These are phyloP conservation scores for Neonectria punicea DNA, from an alignment of 2,329 filamentous ascomycete genomes.

Conservation along the genomic window DNA sequence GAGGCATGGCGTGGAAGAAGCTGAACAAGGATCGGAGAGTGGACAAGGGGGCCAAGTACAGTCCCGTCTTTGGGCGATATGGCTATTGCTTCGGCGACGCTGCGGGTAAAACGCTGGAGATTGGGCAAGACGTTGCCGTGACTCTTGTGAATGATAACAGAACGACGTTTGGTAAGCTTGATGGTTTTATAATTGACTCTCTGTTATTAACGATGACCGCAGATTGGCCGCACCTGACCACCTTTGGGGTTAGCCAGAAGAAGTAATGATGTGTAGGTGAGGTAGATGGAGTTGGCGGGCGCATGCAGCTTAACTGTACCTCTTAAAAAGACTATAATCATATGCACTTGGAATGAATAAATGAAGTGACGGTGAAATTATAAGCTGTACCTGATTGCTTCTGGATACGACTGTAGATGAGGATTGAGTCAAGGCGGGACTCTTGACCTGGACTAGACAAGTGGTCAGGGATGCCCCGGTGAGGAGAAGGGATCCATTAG, in stretches of 20 bases:
- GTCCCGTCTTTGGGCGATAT: constrained; percentile 39
- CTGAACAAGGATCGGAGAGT: constrained; percentile 40
- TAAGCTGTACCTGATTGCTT: background rate
- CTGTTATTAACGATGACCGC: background rate
- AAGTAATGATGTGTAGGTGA: background rate
- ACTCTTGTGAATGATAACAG: constrained; percentile 28
- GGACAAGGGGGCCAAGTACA: constrained; percentile 38
- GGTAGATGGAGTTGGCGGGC: background rate
- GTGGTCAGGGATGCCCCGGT: background rate
- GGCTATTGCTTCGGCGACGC: constrained; percentile 37
- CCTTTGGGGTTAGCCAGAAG: constrained; percentile 28
- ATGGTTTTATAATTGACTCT: fast-evolving
- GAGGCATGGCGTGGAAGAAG: constrained; percentile 38
- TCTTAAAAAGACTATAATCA: too few species aligned
- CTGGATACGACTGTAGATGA: background rate
- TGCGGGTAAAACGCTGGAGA: background rate
- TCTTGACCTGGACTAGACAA: background rate
- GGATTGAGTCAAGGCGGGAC: background rate
- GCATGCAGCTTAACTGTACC: background rate
- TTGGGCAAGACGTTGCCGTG: constrained; percentile 31
- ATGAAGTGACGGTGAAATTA: background rate
- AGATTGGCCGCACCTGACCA: constrained; percentile 37
- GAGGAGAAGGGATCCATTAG: background rate
- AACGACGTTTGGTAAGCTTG: constrained; percentile 34
- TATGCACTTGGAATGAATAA: background rate